Evolutionary conservation across 129 eudicot species (phyloP), one percentile per base, ranked within the genome.

Genomic region (Pseudognaphalium luteoalbum): DNA sequence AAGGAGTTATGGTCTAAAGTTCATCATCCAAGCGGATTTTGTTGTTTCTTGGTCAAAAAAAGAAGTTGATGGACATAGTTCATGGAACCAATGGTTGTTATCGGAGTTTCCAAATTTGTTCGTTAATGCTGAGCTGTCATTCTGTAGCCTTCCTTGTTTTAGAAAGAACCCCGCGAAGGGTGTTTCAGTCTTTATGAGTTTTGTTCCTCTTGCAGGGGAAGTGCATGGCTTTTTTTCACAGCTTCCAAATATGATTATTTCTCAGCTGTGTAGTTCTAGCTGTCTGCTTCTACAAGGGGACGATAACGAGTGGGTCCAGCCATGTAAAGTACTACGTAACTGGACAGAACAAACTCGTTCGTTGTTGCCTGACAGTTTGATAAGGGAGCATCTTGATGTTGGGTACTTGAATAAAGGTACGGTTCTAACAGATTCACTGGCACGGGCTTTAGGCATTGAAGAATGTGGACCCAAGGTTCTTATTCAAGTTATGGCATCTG

Each of bases 21-120:
- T 91, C 73, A 91, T 91, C 25, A 81, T 91, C 37, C 97, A 91
- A 88, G 97, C 91, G 20, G 97, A 91, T 81, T 91, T 91, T 83
- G 80, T 86, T 59, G 87, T 91, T 78, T 89, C 97, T 65, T 91
- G 94, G n/a, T 91, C 97, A 69, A 81, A 91, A 68, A 93, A 88
- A 67, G 97, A 86, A 79, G 97, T 91, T 71, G 93, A 91, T 76
- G 94, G 85, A 28, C 83, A 88, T 83, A 91, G 91, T 71, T 86
- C 90, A 14, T 91, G 97, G 97, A 91, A 91, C 78, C 93, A 91
- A 54, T 88, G 89, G 91, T 68, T 91, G 75, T 68, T 91, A 57
- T 88, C 97, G 3, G 91, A 86, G 72, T 86, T 91, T 80, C 94
- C 97, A 68, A 81, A 74, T 56, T 85, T 91, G 74, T 91, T 91